phyloP scores from a whole-genome alignment of 352 stramenopile species.

The Globisporangium apiculatum region DNA sequence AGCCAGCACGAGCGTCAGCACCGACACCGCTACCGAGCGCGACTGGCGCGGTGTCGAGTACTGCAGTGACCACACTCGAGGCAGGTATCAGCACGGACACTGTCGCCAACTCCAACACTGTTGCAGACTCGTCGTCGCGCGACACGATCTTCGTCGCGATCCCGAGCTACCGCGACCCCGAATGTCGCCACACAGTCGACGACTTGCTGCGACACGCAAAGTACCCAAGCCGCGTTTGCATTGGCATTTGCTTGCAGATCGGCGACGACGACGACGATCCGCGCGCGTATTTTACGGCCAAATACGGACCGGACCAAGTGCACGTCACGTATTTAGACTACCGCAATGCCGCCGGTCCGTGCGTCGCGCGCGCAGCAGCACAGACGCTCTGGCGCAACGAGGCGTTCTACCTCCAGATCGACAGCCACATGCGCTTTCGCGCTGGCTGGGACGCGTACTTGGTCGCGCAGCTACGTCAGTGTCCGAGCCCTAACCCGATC shows the following conservation, averaged over 20 bases:
- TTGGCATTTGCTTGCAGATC: conserved; percentile 87
- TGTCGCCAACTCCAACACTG: not conserved
- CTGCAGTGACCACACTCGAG: not conserved
- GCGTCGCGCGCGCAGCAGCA: conserved; percentile 74
- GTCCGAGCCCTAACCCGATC: conserved; percentile 44
- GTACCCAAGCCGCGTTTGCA: conserved; percentile 57
- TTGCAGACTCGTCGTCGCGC: not conserved
- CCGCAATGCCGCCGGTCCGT: conserved; percentile 82
- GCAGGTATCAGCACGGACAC: no score
- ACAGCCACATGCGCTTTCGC: conserved; percentile 91
- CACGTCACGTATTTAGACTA: conserved; percentile 59
- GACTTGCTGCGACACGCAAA: conserved; percentile 54
- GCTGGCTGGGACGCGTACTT: conserved; percentile 88
- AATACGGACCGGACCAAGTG: conserved; percentile 28
- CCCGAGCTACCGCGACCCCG: conserved; percentile 89
- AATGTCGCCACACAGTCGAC: conserved; percentile 83
- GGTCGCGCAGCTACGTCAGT: conserved; percentile 60
- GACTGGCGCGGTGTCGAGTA: no score
- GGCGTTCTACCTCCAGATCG: conserved; percentile 91
- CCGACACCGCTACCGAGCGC: not conserved
- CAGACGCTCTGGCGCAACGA: conserved; percentile 83
- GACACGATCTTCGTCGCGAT: conserved; percentile 92
- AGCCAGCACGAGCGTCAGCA: not conserved
- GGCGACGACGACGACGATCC: conserved; percentile 37
- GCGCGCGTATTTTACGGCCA: conserved; percentile 27